Evolutionary conservation across 2,329 filamentous ascomycete species (phyloP).

Genomic region (Ambrosiella xylebori): DNA sequence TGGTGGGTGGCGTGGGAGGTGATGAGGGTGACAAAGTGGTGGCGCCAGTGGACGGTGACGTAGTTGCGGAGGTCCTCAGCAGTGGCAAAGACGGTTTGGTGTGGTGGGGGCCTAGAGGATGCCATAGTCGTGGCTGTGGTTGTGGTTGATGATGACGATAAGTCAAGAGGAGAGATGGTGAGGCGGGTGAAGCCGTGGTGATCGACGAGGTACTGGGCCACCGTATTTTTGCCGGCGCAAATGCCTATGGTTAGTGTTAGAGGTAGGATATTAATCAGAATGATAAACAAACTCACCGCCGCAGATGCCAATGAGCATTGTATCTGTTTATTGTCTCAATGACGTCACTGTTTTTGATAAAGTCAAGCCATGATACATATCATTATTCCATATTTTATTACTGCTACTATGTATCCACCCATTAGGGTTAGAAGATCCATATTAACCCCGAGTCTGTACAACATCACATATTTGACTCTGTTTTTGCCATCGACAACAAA

Average conservation of each 20-base stretch:
- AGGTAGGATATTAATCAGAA: background rate
- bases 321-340: background rate
- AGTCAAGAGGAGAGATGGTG: slow-evolving; percentile 27
- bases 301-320: slow-evolving; percentile 58
- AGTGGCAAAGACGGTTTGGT: slow-evolving; percentile 33
- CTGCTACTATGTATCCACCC: too few relatives aligned
- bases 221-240: slow-evolving; percentile 80
- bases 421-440: too few relatives aligned
- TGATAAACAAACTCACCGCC: slow-evolving; percentile 35
- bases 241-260: slow-evolving; percentile 41
- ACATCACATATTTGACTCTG: too few relatives aligned
- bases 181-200: slow-evolving; percentile 68
- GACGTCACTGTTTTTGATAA: background rate
- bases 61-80: slow-evolving; percentile 60
- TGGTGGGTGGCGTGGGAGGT: slow-evolving; percentile 58
- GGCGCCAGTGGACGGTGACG: slow-evolving; percentile 69
- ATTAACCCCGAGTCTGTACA: too few relatives aligned
- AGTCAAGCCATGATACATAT: too few relatives aligned
- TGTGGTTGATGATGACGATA: too few relatives aligned
- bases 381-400: too few relatives aligned
- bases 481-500: too few relatives aligned
- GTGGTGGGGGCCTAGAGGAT: slow-evolving; percentile 28
- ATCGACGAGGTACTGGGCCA: slow-evolving; percentile 72
- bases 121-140: too few relatives aligned
- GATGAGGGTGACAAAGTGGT: slow-evolving; percentile 73